Evolutionary conservation across 2,329 filamentous ascomycete species (phyloP).

Genomic region (Fusarium sp.): DNA sequence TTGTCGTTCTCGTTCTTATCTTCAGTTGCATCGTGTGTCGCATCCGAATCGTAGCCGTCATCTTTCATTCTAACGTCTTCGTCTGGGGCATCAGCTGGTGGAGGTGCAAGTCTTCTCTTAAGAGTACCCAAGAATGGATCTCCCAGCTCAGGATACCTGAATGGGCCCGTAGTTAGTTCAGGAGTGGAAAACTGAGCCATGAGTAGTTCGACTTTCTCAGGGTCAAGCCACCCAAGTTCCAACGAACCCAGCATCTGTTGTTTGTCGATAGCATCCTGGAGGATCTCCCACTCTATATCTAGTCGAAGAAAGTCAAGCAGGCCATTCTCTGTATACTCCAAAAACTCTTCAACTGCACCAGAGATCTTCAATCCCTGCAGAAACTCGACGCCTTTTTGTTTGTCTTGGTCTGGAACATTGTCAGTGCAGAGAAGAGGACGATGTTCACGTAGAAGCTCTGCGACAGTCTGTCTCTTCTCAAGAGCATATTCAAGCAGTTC

Average conservation of each 20-base stretch:
- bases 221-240: conserved; percentile 25
- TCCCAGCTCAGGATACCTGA: background rate
- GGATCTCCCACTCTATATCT: conserved; percentile 38
- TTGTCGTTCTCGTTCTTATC: background rate
- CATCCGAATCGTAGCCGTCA: background rate
- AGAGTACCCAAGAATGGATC: conserved; percentile 9
- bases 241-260: conserved; percentile 13
- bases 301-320: conserved; percentile 40
- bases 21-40: background rate
- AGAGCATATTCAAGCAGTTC: conserved; percentile 14
- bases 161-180: background rate
- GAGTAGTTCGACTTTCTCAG: background rate
- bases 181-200: background rate
- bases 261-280: conserved; percentile 37
- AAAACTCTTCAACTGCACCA: conserved; percentile 7
- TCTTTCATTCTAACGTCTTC: background rate
- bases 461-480: conserved; percentile 8
- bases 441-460: conserved; percentile 18
- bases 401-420: conserved; percentile 20
- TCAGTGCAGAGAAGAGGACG: conserved; percentile 44
- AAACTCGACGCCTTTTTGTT: conserved; percentile 31
- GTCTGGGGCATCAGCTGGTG: background rate
- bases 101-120: background rate
- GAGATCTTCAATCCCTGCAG: conserved; percentile 12
- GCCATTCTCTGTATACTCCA: conserved; percentile 16